Conservation (phyloP, 495 filamentous ascomycete genomes). For the Pseudevernia furfuracea region DNA sequence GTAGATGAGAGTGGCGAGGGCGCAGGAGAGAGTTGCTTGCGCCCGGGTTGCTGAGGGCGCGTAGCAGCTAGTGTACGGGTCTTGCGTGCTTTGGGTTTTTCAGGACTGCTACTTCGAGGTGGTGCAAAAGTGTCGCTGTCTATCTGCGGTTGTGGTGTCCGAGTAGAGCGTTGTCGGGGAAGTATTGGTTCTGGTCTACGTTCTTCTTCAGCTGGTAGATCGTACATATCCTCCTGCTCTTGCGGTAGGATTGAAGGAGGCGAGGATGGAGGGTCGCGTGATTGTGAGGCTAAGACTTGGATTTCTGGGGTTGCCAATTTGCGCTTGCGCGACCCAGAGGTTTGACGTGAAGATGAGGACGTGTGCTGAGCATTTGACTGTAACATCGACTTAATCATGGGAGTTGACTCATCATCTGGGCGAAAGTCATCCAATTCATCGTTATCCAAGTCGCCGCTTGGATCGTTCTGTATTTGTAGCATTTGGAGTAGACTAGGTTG, state of each 20-base stretch:
- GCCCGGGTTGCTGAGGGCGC: background rate
- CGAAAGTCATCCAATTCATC: constrained; percentile 52
- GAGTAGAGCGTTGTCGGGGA: constrained; percentile 9
- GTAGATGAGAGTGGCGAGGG: constrained; percentile 22
- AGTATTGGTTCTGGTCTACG: constrained; percentile 14
- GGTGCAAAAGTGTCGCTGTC: constrained; percentile 25
- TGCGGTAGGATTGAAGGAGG: constrained; percentile 5
- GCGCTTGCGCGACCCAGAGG: constrained; percentile 24
- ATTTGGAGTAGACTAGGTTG: constrained; percentile 63
- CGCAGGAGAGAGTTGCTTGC: constrained; percentile 7
- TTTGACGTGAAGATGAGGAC: constrained; percentile 19
- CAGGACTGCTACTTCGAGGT: constrained; percentile 25
- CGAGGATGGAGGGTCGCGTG: constrained; percentile 13
- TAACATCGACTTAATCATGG: constrained; percentile 32
- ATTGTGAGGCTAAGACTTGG: constrained; percentile 26
- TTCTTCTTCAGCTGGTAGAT: constrained; percentile 14
- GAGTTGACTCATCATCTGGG: constrained; percentile 61
- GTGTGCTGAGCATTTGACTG: constrained; percentile 8
- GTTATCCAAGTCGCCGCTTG: constrained; percentile 42
- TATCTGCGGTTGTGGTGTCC: constrained; percentile 10
- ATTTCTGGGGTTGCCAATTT: constrained; percentile 24
- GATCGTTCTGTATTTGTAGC: constrained; percentile 47
- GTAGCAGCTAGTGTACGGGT: background rate
- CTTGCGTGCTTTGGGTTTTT: constrained; percentile 1
- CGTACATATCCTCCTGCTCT: constrained; percentile 7